phyloP scores from a whole-genome alignment of 2,329 filamentous ascomycete genomes.

The Colletotrichum noveboracense region DNA sequence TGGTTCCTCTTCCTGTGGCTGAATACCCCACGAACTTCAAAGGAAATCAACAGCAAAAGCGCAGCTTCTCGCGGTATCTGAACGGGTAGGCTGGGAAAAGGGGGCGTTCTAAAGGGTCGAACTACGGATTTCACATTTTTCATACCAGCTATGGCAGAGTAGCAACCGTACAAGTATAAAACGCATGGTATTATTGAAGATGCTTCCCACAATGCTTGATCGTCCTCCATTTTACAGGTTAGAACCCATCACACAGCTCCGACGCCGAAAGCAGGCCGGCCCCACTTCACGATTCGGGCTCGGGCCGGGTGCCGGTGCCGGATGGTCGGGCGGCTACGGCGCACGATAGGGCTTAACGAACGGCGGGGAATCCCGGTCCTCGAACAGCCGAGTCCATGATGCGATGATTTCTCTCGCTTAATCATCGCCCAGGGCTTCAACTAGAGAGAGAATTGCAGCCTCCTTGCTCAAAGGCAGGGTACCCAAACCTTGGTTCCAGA shows the following conservation, averaged over 20 bases:
- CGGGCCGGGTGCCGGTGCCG: background rate
- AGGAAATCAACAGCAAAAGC: background rate
- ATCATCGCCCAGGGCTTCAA: background rate
- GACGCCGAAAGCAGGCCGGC: background rate
- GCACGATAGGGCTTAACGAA: background rate
- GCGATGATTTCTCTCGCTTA: background rate
- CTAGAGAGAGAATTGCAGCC: background rate
- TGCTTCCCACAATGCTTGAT: background rate
- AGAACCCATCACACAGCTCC: background rate
- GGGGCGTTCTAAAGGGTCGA: background rate
- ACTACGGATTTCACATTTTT: background rate
- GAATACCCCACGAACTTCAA: background rate
- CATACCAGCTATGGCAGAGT: background rate
- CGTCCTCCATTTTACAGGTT: background rate
- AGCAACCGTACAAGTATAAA: background rate
- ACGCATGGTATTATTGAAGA: background rate
- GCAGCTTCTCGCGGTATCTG: background rate
- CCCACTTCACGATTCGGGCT: background rate
- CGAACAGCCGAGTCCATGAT: background rate
- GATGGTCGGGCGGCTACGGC: background rate
- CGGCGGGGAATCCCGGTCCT: background rate
- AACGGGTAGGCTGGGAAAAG: background rate
- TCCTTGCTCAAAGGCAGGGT: background rate
- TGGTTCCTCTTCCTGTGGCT: too few relatives aligned
- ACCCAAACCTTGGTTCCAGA: background rate